Percentiles rank a stretch among this genome's conserved stretches.
These are phyloP conservation scores for Teratosphaeria nubilosa DNA, from an alignment of 2,329 filamentous ascomycete genomes.

Conservation along the genomic window DNA sequence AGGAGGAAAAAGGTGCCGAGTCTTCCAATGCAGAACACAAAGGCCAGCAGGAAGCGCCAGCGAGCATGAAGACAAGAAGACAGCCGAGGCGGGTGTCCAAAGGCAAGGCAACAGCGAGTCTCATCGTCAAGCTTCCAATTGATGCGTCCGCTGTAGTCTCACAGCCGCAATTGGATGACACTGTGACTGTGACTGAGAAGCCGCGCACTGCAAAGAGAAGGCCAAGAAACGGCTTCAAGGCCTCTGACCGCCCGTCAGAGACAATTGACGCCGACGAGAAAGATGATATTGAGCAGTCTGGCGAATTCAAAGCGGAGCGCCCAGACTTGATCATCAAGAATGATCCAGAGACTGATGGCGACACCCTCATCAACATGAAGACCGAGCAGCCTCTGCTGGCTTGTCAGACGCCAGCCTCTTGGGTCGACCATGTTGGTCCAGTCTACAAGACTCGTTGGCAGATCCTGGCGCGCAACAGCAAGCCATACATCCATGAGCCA, in stretches of 20 bases:
- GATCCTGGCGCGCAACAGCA: conserved; percentile 10
- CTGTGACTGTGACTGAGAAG: neutral
- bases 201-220: neutral
- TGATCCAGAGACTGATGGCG: neutral
- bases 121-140: neutral
- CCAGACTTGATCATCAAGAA: neutral
- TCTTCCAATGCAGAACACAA: neutral
- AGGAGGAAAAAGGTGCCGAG: neutral
- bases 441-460: conserved; percentile 13
- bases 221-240: neutral
- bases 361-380: neutral
- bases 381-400: neutral
- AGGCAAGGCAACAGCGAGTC: neutral
- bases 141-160: neutral
- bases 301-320: neutral
- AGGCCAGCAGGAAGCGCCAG: neutral
- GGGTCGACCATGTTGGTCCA: conserved; percentile 11
- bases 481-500: conserved; percentile 17
- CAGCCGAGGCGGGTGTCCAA: neutral
- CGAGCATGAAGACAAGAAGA: neutral
- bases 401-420: neutral
- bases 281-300: neutral
- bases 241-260: neutral
- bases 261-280: neutral
- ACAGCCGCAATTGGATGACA: neutral